Evolutionary conservation across 31 red algal genomes (phyloP).

Genomic region (Pterothamnion heteromorphum): DNA sequence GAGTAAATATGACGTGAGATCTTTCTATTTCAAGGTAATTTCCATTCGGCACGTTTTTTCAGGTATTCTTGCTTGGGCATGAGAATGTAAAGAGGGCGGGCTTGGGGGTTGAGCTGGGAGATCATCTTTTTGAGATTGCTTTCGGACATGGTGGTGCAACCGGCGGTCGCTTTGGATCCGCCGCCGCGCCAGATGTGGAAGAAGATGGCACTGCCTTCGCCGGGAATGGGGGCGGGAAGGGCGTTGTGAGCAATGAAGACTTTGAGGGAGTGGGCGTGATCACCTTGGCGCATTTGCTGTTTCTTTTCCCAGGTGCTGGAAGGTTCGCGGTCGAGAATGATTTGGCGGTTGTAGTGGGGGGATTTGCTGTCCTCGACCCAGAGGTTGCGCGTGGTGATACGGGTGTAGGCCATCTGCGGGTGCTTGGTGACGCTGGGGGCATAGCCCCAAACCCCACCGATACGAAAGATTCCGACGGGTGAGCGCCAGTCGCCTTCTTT

Average conservation of each 20-base stretch:
- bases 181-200: conserved; percentile 5
- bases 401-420: not conserved
- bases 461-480: not conserved
- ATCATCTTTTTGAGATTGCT: not conserved
- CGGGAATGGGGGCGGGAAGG: not conserved
- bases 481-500: not conserved
- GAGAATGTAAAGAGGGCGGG: not conserved
- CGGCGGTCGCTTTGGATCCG: not conserved
- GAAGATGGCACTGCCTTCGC: not conserved
- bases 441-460: not conserved
- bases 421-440: not conserved
- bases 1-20: too few species aligned
- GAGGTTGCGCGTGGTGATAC: not conserved
- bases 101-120: not conserved
- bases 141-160: not conserved
- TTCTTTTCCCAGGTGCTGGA: not conserved
- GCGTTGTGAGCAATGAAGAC: not conserved
- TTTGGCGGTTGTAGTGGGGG: not conserved
- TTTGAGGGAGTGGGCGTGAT: not conserved
- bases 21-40: not conserved
- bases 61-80: not conserved
- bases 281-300: not conserved
- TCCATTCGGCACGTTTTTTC: not conserved
- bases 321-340: not conserved
- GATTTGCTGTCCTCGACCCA: conserved; percentile 21